Evolutionary conservation across 2,329 filamentous ascomycete species (phyloP), one percentile per base, ranked within the genome.

Genomic region (Alternaria arbusti): DNA sequence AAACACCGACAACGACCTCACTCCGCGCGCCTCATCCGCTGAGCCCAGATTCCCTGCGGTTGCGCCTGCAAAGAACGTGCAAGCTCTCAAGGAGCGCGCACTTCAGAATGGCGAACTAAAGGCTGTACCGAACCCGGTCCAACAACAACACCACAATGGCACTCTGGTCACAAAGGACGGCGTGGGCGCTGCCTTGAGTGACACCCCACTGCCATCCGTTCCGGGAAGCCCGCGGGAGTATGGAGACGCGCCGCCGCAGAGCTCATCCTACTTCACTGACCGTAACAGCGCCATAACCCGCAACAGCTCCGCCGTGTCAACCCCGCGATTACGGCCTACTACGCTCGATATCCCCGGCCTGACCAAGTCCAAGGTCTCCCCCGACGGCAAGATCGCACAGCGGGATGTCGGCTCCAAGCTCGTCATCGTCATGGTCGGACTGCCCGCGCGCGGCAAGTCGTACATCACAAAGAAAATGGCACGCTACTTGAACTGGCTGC

Each of bases 391-490:
- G 74, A 99, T 99, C 72, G 91, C 96, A 59, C 90, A 95, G 77
- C 88, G 95, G 75, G 96, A 99, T 86, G 92, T 99, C 54, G 96
- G 94, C 54, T 92, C 96, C 44, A 99, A 99, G 85, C 86, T 99
- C 66, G 93, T 98, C 77, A 97, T 99, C 74, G 90, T 99, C 79
- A 99, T 99, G 96, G 96, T 99, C 64, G 96, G 96, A 67, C 84
- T 99, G 73, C 96, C 96, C 3, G 96, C 96, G 10, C 87, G 96
- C 74, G 96, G 96, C 78, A 99, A 99, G 83, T 97, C 94, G 59
- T 99, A 99, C 82, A 97, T 99, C 74, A 98, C 96, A 65, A 98
- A 98, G 85, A 99, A 99, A 83, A 88, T 99, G 67, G 92, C 96
- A 63, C 88, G 96, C 65, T 99, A 98, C 78, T 84, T 99, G 54